Conservation (phyloP, 345 rosid species). For the Melastoma malabathricum region DNA sequence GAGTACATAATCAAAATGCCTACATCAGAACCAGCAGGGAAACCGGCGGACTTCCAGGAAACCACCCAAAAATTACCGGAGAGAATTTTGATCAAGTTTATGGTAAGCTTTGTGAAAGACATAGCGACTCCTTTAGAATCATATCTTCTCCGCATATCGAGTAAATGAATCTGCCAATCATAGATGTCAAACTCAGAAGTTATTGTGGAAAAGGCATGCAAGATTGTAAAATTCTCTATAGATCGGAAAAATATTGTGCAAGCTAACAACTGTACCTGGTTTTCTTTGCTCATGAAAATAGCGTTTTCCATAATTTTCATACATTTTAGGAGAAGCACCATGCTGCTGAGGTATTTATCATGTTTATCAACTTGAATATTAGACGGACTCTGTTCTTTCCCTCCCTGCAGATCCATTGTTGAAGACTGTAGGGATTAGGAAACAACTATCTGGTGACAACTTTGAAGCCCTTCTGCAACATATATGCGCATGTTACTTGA, state of each 20-base stretch:
- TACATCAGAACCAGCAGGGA: background rate
- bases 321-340: constrained; percentile 56
- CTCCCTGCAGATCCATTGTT: constrained; percentile 28
- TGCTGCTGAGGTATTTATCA: constrained; percentile 29
- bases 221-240: constrained; percentile 3
- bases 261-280: constrained; percentile 43
- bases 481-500: too few species aligned
- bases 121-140: constrained; percentile 25
- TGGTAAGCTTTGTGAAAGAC: constrained; percentile 42
- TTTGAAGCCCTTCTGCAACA: too few species aligned
- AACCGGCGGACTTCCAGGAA: background rate
- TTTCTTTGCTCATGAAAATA: constrained; percentile 70
- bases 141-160: constrained; percentile 42
- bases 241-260: background rate
- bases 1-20: constrained; percentile 13
- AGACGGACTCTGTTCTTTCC: constrained; percentile 19
- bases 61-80: constrained; percentile 36
- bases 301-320: constrained; percentile 96
- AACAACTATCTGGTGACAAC: too few species aligned
- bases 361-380: constrained; percentile 23
- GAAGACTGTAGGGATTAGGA: too few species aligned
- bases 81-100: constrained; percentile 53
- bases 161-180: constrained; percentile 61
- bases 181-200: background rate
- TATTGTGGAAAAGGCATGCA: background rate